Evolutionary conservation across 148 eudicot genomes (phyloP), one percentile per base, ranked within the genome.

Genomic region (Cornus controversa): DNA sequence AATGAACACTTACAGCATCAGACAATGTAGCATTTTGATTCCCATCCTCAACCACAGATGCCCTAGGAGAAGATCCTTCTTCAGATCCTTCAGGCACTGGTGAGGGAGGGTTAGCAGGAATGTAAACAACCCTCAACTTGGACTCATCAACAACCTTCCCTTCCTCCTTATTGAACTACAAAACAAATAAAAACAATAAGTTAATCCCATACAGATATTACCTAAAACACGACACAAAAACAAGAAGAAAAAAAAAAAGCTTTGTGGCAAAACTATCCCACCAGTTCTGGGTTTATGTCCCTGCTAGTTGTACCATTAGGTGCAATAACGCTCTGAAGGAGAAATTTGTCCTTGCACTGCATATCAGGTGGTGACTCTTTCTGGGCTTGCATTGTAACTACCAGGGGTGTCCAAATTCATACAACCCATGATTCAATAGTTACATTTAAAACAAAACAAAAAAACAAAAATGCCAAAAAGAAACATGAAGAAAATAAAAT

Each of bases 51-150:
- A 73, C 80, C 23, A 66, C 70, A 72, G 85, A 80, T 72, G 88
- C 64, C 77, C 84, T 87, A n/a, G 96, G 88, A 69, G 98, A 91
- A 83, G 91, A 88, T 63, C 88, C 97, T 86, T 92, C 97, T 80
- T 94, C 98, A 22, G 94, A 88, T 83, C 88, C 97, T 85, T 92
- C 97, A 11, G 95, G 92, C 66, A 94, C 98, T 24, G 98, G 98
- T 34, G 98, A 94, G 26, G 98, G 98, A 79, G 97, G 98, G 70
- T 94, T 92, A 9, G 93, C 96, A 70, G 92, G 93, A 78, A 94
- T 77, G 60, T 85, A 92, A 64, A 88, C 81, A 77, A 94, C 98
- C 84, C 93, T 86, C 80, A 94, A 80, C 75, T 87, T 92, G 81
- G 88, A 85, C 86, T 94, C 97, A 78, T 89, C 93, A 18, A 94